A percentile compares a stretch with the other conserved stretches of the same genome.
Evolutionary conservation across 345 rosid genomes (phyloP).

Genomic region (Eucalyptus tenuipes): DNA sequence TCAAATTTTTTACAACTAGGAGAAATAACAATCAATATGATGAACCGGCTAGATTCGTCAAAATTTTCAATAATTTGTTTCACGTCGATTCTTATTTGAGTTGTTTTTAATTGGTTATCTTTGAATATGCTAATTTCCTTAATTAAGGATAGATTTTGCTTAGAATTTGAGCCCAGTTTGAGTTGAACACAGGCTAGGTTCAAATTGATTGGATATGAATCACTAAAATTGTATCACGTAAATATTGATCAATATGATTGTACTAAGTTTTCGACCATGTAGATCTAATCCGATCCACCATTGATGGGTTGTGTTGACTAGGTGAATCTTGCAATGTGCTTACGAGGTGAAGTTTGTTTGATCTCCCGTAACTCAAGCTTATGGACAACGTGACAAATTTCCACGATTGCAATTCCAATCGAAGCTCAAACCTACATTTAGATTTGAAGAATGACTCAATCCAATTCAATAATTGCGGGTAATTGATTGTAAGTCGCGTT

Average conservation of each 20-base stretch:
- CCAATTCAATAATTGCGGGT: no score
- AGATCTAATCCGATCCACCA: neutral
- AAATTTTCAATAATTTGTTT: neutral
- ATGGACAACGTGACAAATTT: neutral
- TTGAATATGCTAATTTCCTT: neutral
- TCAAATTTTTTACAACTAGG: neutral
- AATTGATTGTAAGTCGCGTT: no score
- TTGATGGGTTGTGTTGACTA: neutral
- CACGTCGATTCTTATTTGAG: neutral
- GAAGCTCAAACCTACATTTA: no score
- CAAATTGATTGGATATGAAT: no score
- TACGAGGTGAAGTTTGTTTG: neutral
- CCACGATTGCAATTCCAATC: no score
- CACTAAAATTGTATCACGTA: no score
- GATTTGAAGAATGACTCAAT: neutral
- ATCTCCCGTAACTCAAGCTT: neutral
- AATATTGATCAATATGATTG: no score
- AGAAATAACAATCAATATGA: neutral
- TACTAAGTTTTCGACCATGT: fast-evolving
- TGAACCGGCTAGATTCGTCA: neutral
- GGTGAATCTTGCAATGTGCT: neutral
- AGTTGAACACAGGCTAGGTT: no score
- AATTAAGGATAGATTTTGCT: neutral
- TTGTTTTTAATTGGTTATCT: neutral
- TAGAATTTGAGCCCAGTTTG: neutral